Conservation (phyloP, 208 protist species). For the Leptomonas seymouri region DNA sequence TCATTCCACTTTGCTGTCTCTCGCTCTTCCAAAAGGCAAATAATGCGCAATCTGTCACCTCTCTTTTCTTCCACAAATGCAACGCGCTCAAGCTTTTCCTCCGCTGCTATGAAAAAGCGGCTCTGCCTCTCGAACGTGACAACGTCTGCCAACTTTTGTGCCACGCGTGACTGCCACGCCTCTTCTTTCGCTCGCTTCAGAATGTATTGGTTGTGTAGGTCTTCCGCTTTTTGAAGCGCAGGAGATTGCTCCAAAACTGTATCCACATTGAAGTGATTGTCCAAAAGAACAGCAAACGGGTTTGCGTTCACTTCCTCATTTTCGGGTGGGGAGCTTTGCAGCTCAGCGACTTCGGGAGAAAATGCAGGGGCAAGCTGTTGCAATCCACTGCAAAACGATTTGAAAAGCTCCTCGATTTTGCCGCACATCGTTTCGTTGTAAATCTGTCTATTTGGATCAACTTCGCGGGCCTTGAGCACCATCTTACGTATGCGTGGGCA, state of each 20-base stretch:
- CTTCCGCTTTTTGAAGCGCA: constrained; percentile 32
- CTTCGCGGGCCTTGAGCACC: constrained; percentile 68
- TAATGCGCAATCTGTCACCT: constrained; percentile 27
- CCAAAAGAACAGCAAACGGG: constrained; percentile 5
- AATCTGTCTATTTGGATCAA: constrained; percentile 82
- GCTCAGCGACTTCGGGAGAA: neutral
- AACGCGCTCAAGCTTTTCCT: constrained; percentile 36
- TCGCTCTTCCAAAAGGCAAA: constrained; percentile 25
- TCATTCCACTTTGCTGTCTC: constrained; percentile 44
- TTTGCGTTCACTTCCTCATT: neutral
- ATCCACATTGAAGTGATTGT: constrained; percentile 16
- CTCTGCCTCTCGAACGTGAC: constrained; percentile 51
- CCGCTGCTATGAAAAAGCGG: constrained; percentile 37
- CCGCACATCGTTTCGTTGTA: constrained; percentile 92
- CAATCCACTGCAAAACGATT: constrained; percentile 34
- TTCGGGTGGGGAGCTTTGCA: neutral
- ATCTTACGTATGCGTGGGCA: constrained; percentile 69
- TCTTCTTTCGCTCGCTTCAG: constrained; percentile 49
- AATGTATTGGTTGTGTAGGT: constrained; percentile 49
- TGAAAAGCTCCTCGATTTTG: constrained; percentile 77
- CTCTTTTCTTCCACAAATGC: constrained; percentile 38
- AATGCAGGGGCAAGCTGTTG: constrained; percentile 8
- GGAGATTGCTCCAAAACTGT: constrained; percentile 39
- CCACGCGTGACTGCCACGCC: constrained; percentile 69
- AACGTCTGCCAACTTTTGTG: constrained; percentile 44